Base-by-base conservation (phyloP, 345 rosid genomes). In the Citrus australasica region DNA sequence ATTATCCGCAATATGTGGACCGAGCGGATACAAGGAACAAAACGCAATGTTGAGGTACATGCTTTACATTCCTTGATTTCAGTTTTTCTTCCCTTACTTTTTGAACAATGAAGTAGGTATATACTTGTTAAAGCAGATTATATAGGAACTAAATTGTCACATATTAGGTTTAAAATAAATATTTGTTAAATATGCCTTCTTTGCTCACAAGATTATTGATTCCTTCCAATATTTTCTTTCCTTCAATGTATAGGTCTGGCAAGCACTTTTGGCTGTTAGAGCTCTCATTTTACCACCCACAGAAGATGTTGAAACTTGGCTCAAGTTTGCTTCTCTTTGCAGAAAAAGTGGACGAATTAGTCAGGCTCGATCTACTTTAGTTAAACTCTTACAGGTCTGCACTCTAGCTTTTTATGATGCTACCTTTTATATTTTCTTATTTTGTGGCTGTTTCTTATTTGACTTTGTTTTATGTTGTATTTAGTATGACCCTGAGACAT, bases 1-100 rank as follows among this genome's bases (percentile, higher is more conserved):
- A 91, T 96, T 79, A 89, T 96, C 75, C 95, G 98, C 76, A 92
- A 92, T 84, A 96, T 96, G 99, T 96, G 99, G 99, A 91, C 97
- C 73, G 94, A 96, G 76, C 86, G 99, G 76, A 96, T 96, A 81
- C 94, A 92, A 84, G 99, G 99, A 83, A 86, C 90, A 53, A 96
- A 92, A 84, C 91, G 98, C 33, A 96, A 96, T 84, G 99, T 96
- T 83, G 99, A 96, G 97, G 99, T 94, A 81, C 75, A 72, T 71
- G 53, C 75, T 76, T 32, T 62, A 24, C 13, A 35, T 19, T 74
- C 61, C 56, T 16, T n/a, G 35, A 25, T 59, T 11, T 74, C 24
- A 35, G 27, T 60, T 61, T 51, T 16, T 25, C 21, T 42, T 24
- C 10, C 32, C 7, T 24, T 7, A 21, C 13, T 59, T 59, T 58